A percentile compares a stretch with the other conserved stretches of the same genome.
Conservation (phyloP, 2,329 filamentous ascomycete genomes). For the Xylaria sp. region DNA sequence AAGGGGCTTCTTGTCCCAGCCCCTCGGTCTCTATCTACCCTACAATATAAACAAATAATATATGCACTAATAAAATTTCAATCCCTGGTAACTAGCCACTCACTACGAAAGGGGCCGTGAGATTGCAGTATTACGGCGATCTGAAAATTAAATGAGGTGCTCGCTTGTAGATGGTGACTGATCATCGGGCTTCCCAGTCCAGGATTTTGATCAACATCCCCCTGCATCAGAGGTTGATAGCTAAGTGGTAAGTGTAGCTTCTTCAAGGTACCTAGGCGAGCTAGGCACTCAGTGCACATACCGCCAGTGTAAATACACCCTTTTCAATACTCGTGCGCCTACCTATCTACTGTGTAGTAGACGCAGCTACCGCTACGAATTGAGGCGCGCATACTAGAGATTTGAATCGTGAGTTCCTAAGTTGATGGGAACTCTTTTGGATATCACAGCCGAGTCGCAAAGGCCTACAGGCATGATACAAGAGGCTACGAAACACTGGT, state of each 20-base stretch:
- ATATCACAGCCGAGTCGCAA: not conserved
- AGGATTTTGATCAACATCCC: conserved; percentile 4
- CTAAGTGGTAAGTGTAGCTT: too few relatives aligned
- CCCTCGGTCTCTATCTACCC: not conserved
- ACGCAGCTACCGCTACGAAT: not conserved
- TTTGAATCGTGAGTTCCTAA: not conserved
- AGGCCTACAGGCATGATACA: too few relatives aligned
- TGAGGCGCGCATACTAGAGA: not conserved
- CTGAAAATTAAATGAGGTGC: too few relatives aligned
- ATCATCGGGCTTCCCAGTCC: not conserved
- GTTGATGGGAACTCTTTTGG: too few relatives aligned
- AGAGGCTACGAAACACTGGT: too few relatives aligned
- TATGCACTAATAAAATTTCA: not conserved
- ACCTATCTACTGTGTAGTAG: not conserved
- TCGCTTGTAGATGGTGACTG: not conserved
- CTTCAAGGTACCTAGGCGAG: not conserved
- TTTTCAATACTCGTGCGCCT: not conserved
- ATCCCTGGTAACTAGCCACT: not conserved
- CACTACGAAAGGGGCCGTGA: not conserved
- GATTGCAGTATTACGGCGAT: not conserved
- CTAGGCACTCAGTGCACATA: not conserved
- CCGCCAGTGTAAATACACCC: too few relatives aligned
- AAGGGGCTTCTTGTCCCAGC: not conserved
- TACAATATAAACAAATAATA: not conserved
- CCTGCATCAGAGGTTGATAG: conserved; percentile 16